Conservation (phyloP, 495 filamentous ascomycete species). For the Aspergillus hancockii region DNA sequence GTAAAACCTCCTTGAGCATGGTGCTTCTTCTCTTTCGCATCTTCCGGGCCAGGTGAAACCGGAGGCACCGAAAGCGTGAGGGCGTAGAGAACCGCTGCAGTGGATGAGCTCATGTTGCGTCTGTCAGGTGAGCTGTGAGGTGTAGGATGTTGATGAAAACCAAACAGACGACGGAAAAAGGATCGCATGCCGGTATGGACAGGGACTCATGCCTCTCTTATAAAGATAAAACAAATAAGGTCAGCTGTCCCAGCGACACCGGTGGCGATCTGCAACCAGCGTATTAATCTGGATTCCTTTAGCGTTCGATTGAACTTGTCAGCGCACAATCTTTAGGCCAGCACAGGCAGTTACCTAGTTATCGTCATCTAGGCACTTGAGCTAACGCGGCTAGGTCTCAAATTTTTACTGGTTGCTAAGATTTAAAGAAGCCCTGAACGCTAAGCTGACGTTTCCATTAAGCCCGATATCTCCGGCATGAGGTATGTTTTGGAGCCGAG, state of each 20-base stretch:
- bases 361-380: not conserved
- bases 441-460: not conserved
- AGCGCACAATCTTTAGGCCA: not conserved
- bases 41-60: slow-evolving; percentile 51
- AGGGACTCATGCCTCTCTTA: not conserved
- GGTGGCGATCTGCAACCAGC: not conserved
- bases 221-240: not conserved
- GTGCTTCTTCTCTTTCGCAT: slow-evolving; percentile 55
- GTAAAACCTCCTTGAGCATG: slow-evolving; percentile 60
- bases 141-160: slow-evolving; percentile 17
- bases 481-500: not conserved
- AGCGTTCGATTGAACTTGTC: not conserved
- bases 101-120: slow-evolving; percentile 46
- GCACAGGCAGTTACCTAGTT: not conserved
- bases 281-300: not conserved
- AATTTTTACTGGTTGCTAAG: not conserved
- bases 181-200: slow-evolving; percentile 28
- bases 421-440: not conserved
- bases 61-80: slow-evolving; percentile 50
- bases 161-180: slow-evolving; percentile 27
- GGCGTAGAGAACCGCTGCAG: slow-evolving; percentile 54
- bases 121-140: slow-evolving; percentile 16
- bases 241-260: not conserved
- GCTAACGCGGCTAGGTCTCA: not conserved
- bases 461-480: slow-evolving; percentile 3